Evolutionary conservation across 345 rosid genomes (phyloP), one percentile per base, ranked within the genome.

Genomic region (Cardamine chenopodiifolia): DNA sequence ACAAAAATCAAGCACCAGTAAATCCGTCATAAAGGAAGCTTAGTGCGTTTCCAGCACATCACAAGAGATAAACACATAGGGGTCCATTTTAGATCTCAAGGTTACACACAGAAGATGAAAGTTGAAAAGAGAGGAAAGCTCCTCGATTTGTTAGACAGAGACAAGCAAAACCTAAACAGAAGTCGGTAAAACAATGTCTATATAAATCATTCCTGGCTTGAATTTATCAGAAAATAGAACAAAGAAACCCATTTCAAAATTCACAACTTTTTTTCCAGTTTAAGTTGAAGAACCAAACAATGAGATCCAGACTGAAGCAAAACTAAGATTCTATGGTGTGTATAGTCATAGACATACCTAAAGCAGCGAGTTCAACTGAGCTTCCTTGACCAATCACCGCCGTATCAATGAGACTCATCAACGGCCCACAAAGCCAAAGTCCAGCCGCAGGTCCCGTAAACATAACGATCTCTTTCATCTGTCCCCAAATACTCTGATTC

Each of bases 401-500:
- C 22, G 98, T 91, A 53, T 91, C 94, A 63, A 89, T 91, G 57
- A 93, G 91, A 83, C 98, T 93, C 98, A 93, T 93, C 83, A 93
- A 80, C 18, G 98, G 97, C 22, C 88, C 95, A 78, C 97, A 93
- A 1, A 91, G 75, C 98, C 97, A 91, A 31, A 93, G 80, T 17
- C 93, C 98, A 0, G 93, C 82, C 2, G 98, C 98, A 0, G 98
- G 99, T 56, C 92, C 99, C 0, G 97, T 88, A 57, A 95, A 95
- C 86, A 80, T 71, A 7, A 85, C 83, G 60, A 95, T 95, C 86
- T 92, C 92, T 79, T 85, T 89, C 81, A 89, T 76, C 75, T 90
- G 97, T n/a, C 81, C 78, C 96, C 88, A 92, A 37, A 94, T 75
- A 62, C 85, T 83, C 87, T 79, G 96, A 80, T 79, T 73, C 79